phyloP scores from a whole-genome alignment of 495 filamentous ascomycete genomes.

The Tirmania nivea region DNA sequence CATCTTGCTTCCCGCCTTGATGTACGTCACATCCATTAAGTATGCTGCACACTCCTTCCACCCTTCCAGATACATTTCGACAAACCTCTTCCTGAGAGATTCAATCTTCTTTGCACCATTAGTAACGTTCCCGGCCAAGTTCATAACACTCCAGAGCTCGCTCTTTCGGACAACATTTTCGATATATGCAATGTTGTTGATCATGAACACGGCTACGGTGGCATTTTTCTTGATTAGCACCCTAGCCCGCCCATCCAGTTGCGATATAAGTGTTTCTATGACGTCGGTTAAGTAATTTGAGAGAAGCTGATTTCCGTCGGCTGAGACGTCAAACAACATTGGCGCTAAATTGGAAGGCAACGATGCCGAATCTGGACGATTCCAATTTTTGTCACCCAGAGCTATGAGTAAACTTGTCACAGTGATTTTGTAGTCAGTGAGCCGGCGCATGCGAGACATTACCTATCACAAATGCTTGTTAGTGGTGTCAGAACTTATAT shows the following conservation, averaged over 20 bases:
- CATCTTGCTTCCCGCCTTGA: conserved; percentile 63
- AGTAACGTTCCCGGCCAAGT: conserved; percentile 20
- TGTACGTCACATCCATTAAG: conserved; percentile 83
- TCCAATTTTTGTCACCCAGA: conserved; percentile 85
- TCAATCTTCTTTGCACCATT: conserved; percentile 46
- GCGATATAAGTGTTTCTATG: conserved; percentile 54
- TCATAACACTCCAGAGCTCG: conserved; percentile 52
- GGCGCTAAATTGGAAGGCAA: conserved; percentile 42
- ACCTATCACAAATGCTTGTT: neutral
- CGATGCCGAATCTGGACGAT: conserved; percentile 25
- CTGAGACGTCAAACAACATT: conserved; percentile 63
- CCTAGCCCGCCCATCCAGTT: conserved; percentile 58
- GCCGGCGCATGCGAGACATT: conserved; percentile 65
- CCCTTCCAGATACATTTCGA: conserved; percentile 58
- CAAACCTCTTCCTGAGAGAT: conserved; percentile 66
- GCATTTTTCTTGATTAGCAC: conserved; percentile 54
- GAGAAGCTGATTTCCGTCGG: conserved; percentile 74
- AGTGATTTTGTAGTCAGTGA: conserved; percentile 72
- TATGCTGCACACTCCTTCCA: conserved; percentile 73
- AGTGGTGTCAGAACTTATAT: neutral
- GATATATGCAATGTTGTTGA: conserved; percentile 68
- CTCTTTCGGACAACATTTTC: conserved; percentile 69
- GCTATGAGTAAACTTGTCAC: conserved; percentile 77
- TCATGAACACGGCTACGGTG: conserved; percentile 68
- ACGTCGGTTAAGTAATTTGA: conserved; percentile 71